Evolutionary conservation across 768 basidiomycete species (phyloP), one percentile per base, ranked within the genome.

Genomic region (Phylloporus sp.): DNA sequence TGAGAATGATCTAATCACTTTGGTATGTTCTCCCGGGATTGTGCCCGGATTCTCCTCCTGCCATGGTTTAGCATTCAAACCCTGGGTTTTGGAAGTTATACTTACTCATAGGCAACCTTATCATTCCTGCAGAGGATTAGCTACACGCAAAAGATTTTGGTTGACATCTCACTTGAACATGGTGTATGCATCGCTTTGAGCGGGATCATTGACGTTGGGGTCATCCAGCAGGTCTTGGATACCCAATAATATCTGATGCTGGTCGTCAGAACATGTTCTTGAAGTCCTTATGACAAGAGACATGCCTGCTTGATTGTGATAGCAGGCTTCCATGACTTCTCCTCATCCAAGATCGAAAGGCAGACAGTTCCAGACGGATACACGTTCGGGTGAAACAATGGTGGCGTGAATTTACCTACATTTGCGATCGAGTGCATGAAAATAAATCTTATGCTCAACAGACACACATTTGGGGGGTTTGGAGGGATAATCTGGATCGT

Each of bases 301-400:
- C 72, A 34, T 23, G 89, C 95, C 80, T 98, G 97, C 70, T 98
- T 99, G 73, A 99, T 94, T 2, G 97, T 98, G 61, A 99, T 97
- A 7, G 94, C 91, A 23, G 97, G 94, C 67, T 97, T 97, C 97
- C 97, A 99, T 2, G 86, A 87, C 69, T 99, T 98, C 72, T 99
- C 97, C 67, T 99, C 97, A 64, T 98, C 95, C 48, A 99, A 73
- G 64, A 99, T 99, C 11, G 95, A 97, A 26, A 99, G 76, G 69
- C 95, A 98, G 41, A 98, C 95, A 18, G 97, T 99, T 23, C 97
- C 97, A 27, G 95, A 98, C 1, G 97, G 97, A 66, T 97, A 99
- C 49, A 99, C 95, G 66, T 98, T 98, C 24, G 95, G 95, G 67
- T 99, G 95, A 75, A 97, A 97, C 44, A 98, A 75, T 31, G 95